Evolutionary conservation across 345 rosid genomes (phyloP), one percentile per base, ranked within the genome.

Genomic region (Dipteronia sinensis): DNA sequence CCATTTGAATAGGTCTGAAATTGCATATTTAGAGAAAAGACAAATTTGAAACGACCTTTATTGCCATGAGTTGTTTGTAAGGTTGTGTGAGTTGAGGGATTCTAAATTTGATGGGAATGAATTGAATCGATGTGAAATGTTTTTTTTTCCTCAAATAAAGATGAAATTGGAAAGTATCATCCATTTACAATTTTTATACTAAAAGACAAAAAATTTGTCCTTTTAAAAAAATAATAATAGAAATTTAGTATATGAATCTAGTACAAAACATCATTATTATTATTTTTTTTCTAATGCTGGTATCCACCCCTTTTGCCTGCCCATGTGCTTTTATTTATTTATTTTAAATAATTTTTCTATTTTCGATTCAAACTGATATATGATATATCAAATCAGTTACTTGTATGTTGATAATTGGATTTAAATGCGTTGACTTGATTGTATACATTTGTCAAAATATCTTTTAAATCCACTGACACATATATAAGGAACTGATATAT

Each of bases 281-380:
- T 44, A 10, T 10, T 44, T 6, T 7, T 44, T 40, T 12, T 38
- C 7, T 38, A 34, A 1, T 38, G 76, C 76, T 59, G 76, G 76
- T 34, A 72, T 11, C 76, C 76, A 53, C 64, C 63, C 63, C 23
- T 8, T 51, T 51, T n/a, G n/a, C n/a, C n/a, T n/a, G n/a, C n/a
- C n/a, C n/a, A n/a, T n/a, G n/a, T n/a, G n/a, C n/a, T n/a, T n/a
- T n/a, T n/a, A n/a, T n/a, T n/a, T n/a, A n/a, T n/a, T n/a, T n/a
- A n/a, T n/a, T n/a, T n/a, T n/a, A n/a, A n/a, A n/a, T n/a, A n/a
- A n/a, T n/a, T n/a, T n/a, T n/a, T n/a, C n/a, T n/a, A n/a, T n/a
- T n/a, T n/a, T n/a, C n/a, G n/a, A n/a, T n/a, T n/a, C n/a, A n/a
- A n/a, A n/a, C n/a, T n/a, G n/a, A n/a, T n/a, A n/a, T n/a, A n/a